These are phyloP conservation scores for Backusella sp. DNA, from an alignment of 192 early-diverging fungal species.

Conservation along the genomic window DNA sequence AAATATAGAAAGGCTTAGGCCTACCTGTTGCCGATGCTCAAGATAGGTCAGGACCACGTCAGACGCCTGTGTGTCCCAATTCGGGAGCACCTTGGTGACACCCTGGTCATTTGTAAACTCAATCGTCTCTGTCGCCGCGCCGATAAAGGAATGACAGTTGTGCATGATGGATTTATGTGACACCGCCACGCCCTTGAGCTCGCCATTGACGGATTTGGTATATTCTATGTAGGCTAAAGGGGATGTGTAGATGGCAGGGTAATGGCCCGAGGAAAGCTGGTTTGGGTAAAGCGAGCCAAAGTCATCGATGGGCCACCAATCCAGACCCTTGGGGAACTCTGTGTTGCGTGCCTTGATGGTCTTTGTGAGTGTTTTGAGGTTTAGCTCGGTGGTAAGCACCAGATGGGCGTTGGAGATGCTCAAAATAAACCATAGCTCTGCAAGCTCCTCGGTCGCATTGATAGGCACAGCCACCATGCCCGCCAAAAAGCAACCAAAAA, in stretches of 20 bases:
- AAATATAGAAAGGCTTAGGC: conserved; percentile 65
- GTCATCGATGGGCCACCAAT: conserved; percentile 85
- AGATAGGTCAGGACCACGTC: conserved; percentile 67
- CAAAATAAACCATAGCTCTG: conserved; percentile 76
- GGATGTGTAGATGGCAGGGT: conserved; percentile 41
- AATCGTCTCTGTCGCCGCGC: conserved; percentile 3
- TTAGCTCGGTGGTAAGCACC: conserved; percentile 77
- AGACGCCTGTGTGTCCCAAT: conserved; percentile 11
- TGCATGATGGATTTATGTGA: conserved; percentile 72
- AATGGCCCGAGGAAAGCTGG: conserved; percentile 40
- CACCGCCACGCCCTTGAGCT: conserved; percentile 80
- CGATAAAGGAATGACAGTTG: conserved; percentile 50
- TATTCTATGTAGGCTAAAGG: conserved; percentile 86
- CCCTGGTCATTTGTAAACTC: conserved; percentile 8
- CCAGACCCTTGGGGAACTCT: conserved; percentile 63
- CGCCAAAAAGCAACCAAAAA: conserved; percentile 78
- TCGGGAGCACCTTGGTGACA: neutral
- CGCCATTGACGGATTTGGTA: conserved; percentile 77
- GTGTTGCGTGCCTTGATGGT: conserved; percentile 60
- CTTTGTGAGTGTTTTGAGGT: conserved; percentile 69
- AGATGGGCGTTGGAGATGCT: conserved; percentile 62
- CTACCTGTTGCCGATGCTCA: conserved; percentile 81
- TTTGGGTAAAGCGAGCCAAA: conserved; percentile 57
- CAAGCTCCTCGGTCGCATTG: conserved; percentile 76
- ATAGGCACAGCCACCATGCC: conserved; percentile 85